Base-by-base conservation (phyloP, 345 rosid genomes). In the Brassica incana region DNA sequence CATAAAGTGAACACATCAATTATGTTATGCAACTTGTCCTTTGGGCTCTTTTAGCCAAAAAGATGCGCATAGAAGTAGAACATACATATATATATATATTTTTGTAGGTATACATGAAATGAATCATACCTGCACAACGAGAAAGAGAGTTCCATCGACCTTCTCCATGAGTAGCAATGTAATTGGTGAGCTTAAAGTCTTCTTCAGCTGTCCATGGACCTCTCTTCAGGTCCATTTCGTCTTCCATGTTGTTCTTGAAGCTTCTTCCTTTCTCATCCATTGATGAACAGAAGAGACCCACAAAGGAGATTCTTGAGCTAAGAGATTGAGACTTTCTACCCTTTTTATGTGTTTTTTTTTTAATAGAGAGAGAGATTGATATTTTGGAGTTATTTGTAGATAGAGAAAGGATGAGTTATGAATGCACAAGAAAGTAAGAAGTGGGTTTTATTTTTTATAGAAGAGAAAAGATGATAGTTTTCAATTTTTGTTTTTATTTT, bases 191-290 rank as follows among this genome's bases (percentile, higher is more conserved):
- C 69, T 90, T 90, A 62, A 86, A 80, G 82, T 95, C 97, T 84
- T 95, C 99, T 78, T 95, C 97, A 38, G 88, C 86, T 0, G 92
- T 90, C 99, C 99, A 95, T 1, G 99, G 99, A 8, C 99, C 99
- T 78, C 97, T 81, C 68, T 91, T 85, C 5, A 95, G 78, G 61
- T 88, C 90, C 84, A 72, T 45, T 59, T 85, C 89, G 33, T 90
- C 91, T 65, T 89, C 97, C 69, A 64, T 85, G 63, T 65, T 64
- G 73, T 73, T 73, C 58, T 38, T 78, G 77, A 61, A 65, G 67
- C 23, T 76, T 69, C 86, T 78, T 32, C 80, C 79, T 79, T 86
- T 85, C 29, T 71, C 84, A 74, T 86, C 94, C 92, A 88, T 88
- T 75, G 83, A 80, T 74, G 43, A 63, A 67, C 78, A 73, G 6